These are phyloP conservation scores for Arctium minus DNA, from an alignment of 129 eudicot species.

Conservation along the genomic window DNA sequence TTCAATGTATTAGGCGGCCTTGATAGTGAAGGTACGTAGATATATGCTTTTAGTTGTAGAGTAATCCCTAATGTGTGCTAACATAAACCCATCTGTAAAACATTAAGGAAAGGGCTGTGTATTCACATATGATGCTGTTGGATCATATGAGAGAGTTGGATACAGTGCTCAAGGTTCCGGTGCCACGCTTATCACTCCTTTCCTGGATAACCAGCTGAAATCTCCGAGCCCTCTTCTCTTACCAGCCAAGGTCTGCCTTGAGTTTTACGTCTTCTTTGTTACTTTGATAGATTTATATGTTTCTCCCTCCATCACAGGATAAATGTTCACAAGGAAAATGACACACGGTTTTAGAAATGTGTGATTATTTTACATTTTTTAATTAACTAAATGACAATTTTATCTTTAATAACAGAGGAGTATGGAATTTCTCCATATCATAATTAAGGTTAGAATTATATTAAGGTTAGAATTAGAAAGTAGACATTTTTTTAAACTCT, in stretches of 20 bases:
- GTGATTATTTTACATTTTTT: no score
- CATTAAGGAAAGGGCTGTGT: constrained; percentile 70
- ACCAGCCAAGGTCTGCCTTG: constrained; percentile 49
- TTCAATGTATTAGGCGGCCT: constrained; percentile 97
- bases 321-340: no score
- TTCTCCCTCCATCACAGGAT: not conserved
- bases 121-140: constrained; percentile 84
- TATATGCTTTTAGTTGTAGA: not conserved
- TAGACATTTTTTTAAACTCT: no score
- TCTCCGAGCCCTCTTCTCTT: constrained; percentile 78
- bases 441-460: no score
- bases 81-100: not conserved
- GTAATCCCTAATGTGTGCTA: not conserved
- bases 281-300: not conserved
- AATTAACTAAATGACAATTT: no score
- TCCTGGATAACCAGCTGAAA: constrained; percentile 78
- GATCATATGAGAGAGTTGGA: constrained; percentile 79
- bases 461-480: no score
- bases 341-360: no score
- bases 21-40: constrained; percentile 62
- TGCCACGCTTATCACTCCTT: constrained; percentile 70
- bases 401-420: no score
- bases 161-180: constrained; percentile 90
- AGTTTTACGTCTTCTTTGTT: not conserved
- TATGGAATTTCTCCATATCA: no score